Evolutionary conservation across 768 basidiomycete species (phyloP).

Genomic region (Pisolithus orientalis): DNA sequence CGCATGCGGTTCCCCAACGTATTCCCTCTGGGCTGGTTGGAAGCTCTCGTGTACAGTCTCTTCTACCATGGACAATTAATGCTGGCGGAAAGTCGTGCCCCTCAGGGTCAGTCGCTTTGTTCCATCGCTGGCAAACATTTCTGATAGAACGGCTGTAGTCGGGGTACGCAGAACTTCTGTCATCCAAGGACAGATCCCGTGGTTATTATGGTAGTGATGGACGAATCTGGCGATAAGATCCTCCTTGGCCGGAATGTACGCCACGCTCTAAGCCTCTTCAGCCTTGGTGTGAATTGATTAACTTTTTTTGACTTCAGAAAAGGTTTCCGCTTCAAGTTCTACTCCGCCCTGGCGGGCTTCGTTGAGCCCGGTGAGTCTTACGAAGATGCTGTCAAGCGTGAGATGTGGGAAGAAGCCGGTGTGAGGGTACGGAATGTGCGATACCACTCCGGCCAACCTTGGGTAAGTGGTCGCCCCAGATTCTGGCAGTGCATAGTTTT

Average conservation of each 20-base stretch:
- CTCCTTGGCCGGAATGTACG: constrained; percentile 82
- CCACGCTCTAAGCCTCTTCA: constrained; percentile 2
- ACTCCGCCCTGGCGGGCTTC: constrained; percentile 90
- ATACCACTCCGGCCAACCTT: constrained; percentile 85
- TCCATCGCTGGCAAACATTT: background rate
- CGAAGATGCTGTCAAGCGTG: constrained; percentile 87
- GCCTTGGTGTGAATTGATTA: background rate
- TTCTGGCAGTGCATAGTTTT: background rate
- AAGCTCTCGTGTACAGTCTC: constrained; percentile 75
- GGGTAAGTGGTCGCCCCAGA: constrained; percentile 42
- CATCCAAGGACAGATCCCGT: constrained; percentile 84
- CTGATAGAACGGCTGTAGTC: constrained; percentile 36
- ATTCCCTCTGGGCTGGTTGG: constrained; percentile 95
- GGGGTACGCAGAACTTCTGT: constrained; percentile 81
- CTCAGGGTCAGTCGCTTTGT: constrained; percentile 48
- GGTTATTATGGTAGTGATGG: constrained; percentile 85
- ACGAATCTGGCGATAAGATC: constrained; percentile 74
- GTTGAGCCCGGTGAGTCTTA: constrained; percentile 92
- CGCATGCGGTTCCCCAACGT: constrained; percentile 73
- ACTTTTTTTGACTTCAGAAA: constrained; percentile 34
- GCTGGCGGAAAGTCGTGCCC: constrained; percentile 59
- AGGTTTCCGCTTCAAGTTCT: constrained; percentile 66
- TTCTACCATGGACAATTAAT: constrained; percentile 71
- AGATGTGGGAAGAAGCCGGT: constrained; percentile 96
- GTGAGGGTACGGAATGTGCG: constrained; percentile 76